A percentile compares a stretch with the other conserved stretches of the same genome.
phyloP scores from a whole-genome alignment of 768 basidiomycete species.

The Lenzites betulinus region DNA sequence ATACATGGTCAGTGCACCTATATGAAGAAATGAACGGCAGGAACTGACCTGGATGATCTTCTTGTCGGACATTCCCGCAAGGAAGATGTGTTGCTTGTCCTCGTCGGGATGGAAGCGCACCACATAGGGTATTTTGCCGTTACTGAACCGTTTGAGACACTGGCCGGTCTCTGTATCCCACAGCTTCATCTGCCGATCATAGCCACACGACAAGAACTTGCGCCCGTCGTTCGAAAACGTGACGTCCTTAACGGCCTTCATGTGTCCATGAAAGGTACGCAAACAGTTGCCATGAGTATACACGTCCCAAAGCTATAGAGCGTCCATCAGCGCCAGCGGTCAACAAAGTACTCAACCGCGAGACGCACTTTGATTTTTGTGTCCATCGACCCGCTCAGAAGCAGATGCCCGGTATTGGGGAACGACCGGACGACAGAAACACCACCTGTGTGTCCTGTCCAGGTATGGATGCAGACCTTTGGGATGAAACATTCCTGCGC shows the following conservation, averaged over 20 bases:
- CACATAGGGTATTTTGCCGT: conserved; percentile 97
- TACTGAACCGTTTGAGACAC: conserved; percentile 94
- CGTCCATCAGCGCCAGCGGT: conserved; percentile 10
- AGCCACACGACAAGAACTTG: conserved; percentile 88
- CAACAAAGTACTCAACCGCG: neutral
- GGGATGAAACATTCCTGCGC: conserved; percentile 93
- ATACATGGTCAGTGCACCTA: neutral
- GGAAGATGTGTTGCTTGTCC: conserved; percentile 94
- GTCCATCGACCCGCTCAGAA: conserved; percentile 96
- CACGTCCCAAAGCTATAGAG: conserved; percentile 92
- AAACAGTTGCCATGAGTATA: conserved; percentile 97
- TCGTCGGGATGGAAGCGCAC: conserved; percentile 94
- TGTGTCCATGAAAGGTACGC: conserved; percentile 95
- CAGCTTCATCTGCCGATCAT: conserved; percentile 96
- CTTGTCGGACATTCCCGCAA: conserved; percentile 99
- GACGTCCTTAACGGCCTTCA: conserved; percentile 95
- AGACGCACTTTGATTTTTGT: conserved; percentile 89
- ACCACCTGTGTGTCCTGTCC: conserved; percentile 97
- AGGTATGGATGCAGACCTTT: conserved; percentile 94
- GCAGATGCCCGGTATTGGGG: conserved; percentile 88
- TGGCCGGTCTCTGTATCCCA: conserved; percentile 99
- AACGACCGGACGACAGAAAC: conserved; percentile 93
- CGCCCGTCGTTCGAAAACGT: conserved; percentile 93
- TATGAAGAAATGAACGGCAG: conserved; percentile 7
- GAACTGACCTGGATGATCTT: conserved; percentile 89